Base-by-base conservation (phyloP, 2,329 filamentous ascomycete species). In the Dactylella cylindrospora region DNA sequence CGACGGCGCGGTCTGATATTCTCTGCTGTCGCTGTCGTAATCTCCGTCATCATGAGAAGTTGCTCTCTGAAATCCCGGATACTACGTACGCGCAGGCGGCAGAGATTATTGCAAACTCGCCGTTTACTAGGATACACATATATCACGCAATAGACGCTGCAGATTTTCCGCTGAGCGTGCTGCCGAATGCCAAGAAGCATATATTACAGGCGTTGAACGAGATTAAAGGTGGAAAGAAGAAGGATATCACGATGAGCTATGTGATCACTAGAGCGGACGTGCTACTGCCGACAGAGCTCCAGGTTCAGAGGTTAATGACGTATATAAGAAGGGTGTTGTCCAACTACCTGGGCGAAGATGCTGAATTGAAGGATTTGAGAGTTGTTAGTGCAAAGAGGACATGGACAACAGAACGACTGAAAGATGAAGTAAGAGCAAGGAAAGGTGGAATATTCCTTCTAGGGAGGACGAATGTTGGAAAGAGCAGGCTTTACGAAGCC, bases 381-480 rank as follows among this genome's bases (percentile, higher is more conserved):
- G 54, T 66, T 70, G 90, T 98, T 33, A 96, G 90, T 69, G 83
- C 91, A 7, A 86, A 86, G 70, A 79, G 88, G 57, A 80, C 81
- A 7, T 98, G 94, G 93, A 96, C 91, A 88, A 95, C 90, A 0
- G 86, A 81, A 66, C 78, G 86, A 43, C 75, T 98, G 51, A 95
- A 88, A 72, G 84, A 95, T 67, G 85, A 90, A 40, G 90, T 98
- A 39, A 90, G 84, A 79, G 75, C 83, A 35, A 81, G 88, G 41
- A 90, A 89, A 3, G 91, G 91, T 3, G 93, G 84, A 12, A 85
- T 87, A 12, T 98, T 93, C 91, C 84, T 98, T 78, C 86, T 98
- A 2, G 93, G 93, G n/a, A 97, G 95, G 73, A 89, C 90, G 65
- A 98, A 98, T 70, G 94, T 97, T 2, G 94, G 93, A 19, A 98